phyloP scores from a whole-genome alignment of 495 filamentous ascomycete genomes.

The Annulohypoxylon bovei region DNA sequence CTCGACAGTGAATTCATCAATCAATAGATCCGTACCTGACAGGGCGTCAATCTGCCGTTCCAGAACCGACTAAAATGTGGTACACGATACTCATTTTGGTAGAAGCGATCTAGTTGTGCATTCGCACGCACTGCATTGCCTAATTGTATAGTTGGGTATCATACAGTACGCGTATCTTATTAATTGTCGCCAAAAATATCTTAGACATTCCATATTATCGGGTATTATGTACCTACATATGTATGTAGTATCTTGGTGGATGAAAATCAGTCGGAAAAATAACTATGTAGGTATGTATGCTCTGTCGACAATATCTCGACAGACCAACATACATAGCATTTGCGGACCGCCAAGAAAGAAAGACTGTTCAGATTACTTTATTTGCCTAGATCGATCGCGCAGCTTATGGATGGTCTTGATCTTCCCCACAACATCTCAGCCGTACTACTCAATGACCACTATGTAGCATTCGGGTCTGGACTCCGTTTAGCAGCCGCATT shows the following conservation, averaged over 20 bases:
- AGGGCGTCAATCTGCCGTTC: conserved; percentile 34
- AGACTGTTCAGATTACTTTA: neutral
- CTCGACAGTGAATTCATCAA: neutral
- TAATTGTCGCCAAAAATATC: conserved; percentile 12
- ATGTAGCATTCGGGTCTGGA: conserved; percentile 26
- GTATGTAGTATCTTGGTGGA: neutral
- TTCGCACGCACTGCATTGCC: conserved; percentile 6
- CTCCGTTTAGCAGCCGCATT: conserved; percentile 35
- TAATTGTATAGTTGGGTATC: conserved; percentile 3
- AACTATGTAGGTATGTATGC: no score
- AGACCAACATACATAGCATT: neutral
- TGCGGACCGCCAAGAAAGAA: neutral
- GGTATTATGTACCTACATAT: conserved; percentile 13
- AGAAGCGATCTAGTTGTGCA: conserved; percentile 2
- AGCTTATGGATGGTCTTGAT: conserved; percentile 10
- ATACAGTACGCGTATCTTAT: conserved; percentile 12
- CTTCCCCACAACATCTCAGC: conserved; percentile 5
- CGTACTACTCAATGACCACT: conserved; percentile 1
- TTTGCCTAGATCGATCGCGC: conserved; percentile 4
- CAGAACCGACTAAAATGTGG: conserved; percentile 17
- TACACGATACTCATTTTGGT: conserved; percentile 16
- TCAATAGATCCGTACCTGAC: conserved; percentile 25
- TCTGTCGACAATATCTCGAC: conserved; percentile 1
- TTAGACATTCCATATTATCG: neutral
- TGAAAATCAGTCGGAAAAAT: conserved; percentile 3